Conservation (phyloP, 2,329 filamentous ascomycete genomes). For the Ascochyta fabae region DNA sequence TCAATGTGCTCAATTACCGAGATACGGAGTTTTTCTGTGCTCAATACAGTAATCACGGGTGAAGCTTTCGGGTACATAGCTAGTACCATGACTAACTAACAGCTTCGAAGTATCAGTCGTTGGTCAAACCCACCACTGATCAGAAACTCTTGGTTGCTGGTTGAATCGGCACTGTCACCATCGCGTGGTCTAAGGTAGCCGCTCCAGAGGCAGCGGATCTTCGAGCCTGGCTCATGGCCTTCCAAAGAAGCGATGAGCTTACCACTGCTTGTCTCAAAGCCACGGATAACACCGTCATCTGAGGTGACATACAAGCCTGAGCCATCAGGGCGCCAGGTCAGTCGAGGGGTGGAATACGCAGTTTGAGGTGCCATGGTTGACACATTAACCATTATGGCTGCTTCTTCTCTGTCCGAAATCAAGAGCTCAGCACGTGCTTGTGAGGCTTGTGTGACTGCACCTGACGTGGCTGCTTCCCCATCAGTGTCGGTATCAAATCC, state of each 20-base stretch:
- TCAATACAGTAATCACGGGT: neutral
- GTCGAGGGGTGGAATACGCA: constrained; percentile 66
- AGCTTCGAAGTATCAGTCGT: constrained; percentile 63
- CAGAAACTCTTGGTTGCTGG: constrained; percentile 58
- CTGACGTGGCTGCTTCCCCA: constrained; percentile 8
- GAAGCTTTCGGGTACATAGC: neutral
- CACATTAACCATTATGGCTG: constrained; percentile 65
- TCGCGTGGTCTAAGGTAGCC: constrained; percentile 49
- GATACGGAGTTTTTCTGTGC: neutral
- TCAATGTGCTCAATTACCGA: neutral
- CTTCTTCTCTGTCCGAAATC: constrained; percentile 63
- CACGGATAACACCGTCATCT: constrained; percentile 67
- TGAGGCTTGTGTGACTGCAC: constrained; percentile 55
- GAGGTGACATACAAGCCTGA: constrained; percentile 69
- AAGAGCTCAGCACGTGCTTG: constrained; percentile 60
- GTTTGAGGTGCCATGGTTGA: constrained; percentile 69
- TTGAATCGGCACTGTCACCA: constrained; percentile 16
- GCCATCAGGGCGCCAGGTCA: constrained; percentile 67
- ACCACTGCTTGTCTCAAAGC: constrained; percentile 64
- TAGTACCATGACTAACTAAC: neutral
- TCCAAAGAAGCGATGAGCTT: constrained; percentile 61
- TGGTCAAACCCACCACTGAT: constrained; percentile 71
- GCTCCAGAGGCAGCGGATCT: constrained; percentile 65
- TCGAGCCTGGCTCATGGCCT: constrained; percentile 63
- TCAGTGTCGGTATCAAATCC: constrained; percentile 2